Percentiles rank a stretch among this genome's conserved stretches.
These are phyloP conservation scores for Pseudogymnoascus sp. DNA, from an alignment of 2,329 filamentous ascomycete genomes.

Conservation along the genomic window DNA sequence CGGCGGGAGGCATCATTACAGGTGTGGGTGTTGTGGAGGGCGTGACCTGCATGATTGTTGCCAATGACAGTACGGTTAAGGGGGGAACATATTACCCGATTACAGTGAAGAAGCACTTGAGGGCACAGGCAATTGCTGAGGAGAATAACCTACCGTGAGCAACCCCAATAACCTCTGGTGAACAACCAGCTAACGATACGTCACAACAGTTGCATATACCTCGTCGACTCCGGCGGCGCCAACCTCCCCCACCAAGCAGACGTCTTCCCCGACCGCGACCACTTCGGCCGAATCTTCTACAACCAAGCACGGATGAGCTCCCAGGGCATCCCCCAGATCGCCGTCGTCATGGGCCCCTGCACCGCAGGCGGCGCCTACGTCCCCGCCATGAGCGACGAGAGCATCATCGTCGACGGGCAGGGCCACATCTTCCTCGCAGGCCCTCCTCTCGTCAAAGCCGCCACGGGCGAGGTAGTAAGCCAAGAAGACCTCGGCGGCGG, in stretches of 20 bases:
- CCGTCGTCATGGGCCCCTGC: conserved; percentile 94
- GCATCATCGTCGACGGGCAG: conserved; percentile 89
- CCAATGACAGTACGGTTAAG: conserved; percentile 95
- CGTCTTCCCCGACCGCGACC: conserved; percentile 89
- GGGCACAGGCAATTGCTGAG: conserved; percentile 81
- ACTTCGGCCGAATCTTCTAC: conserved; percentile 94
- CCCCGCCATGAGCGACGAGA: conserved; percentile 94
- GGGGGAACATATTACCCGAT: conserved; percentile 95
- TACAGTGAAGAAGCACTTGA: conserved; percentile 93
- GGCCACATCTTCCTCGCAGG: conserved; percentile 97
- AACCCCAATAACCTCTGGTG: neutral
- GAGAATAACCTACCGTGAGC: conserved; percentile 69
- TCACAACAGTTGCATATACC: conserved; percentile 66
- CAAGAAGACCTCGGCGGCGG: conserved; percentile 89
- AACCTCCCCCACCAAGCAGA: conserved; percentile 93
- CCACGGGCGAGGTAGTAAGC: conserved; percentile 84
- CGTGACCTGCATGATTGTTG: conserved; percentile 85
- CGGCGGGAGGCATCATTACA: conserved; percentile 84
- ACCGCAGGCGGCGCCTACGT: conserved; percentile 95
- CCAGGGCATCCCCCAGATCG: conserved; percentile 81
- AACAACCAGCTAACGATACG: neutral
- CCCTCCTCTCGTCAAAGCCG: conserved; percentile 88
- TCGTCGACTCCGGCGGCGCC: conserved; percentile 91
- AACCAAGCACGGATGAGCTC: conserved; percentile 94
- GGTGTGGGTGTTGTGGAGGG: conserved; percentile 86